Conservation (phyloP, 2,329 filamentous ascomycete species). For the Alternaria conjuncta region DNA sequence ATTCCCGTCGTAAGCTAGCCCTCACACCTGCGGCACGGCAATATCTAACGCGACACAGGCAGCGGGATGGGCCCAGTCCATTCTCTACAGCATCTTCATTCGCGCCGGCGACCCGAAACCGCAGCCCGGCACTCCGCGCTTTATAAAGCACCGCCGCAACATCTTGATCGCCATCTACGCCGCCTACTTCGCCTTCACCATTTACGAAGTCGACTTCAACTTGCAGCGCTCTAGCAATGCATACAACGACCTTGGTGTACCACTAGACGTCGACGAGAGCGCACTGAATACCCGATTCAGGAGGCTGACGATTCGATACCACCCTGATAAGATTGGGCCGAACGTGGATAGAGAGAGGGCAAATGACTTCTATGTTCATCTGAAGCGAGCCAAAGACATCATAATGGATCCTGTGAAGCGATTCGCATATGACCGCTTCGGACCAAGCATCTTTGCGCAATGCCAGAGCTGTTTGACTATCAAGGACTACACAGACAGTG, state of each 20-base stretch:
- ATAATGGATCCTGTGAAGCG: conserved; percentile 82
- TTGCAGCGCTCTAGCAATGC: conserved; percentile 75
- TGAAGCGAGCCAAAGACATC: conserved; percentile 85
- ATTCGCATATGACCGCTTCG: conserved; percentile 80
- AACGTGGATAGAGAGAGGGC: conserved; percentile 36
- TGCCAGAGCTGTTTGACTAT: conserved; percentile 67
- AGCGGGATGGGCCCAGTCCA: conserved; percentile 64
- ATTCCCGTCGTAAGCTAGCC: conserved; percentile 36
- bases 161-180: conserved; percentile 85
- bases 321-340: conserved; percentile 79
- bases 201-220: conserved; percentile 89
- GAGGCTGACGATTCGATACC: conserved; percentile 66
- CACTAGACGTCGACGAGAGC: conserved; percentile 71
- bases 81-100: conserved; percentile 88
- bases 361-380: conserved; percentile 72
- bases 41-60: conserved; percentile 33
- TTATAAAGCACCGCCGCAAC: conserved; percentile 74
- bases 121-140: conserved; percentile 70
- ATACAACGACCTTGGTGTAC: conserved; percentile 78
- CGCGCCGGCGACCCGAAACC: conserved; percentile 86
- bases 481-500: conserved; percentile 74
- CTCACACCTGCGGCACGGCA: background rate
- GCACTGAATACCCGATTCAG: conserved; percentile 86
- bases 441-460: conserved; percentile 67
- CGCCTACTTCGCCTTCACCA: conserved; percentile 85